Evolutionary conservation across 106 monocot species (phyloP), one percentile per base, ranked within the genome.

Genomic region (Amphibolis antarctica): DNA sequence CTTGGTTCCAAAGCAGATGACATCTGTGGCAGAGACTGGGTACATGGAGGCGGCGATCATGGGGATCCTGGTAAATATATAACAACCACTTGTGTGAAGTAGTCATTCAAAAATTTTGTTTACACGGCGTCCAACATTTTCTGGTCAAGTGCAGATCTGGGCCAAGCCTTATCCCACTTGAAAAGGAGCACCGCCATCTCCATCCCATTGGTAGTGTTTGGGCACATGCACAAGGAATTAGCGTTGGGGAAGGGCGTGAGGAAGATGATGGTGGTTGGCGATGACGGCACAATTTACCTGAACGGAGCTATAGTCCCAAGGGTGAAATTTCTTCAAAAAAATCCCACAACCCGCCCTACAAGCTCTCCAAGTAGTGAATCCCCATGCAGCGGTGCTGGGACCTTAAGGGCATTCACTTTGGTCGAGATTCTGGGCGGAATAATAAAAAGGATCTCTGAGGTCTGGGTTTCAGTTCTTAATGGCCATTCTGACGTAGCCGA

Each of bases 21-120:
- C 63, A 96, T 89, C 10, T 96, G 89, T 61, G 94, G 94, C 45
- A 77, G 55, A 74, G 94, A 94, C 78, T 94, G 94, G 94, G 68
- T 83, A 52, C 57, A 46, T 53, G 80, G 65, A 42, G 94, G 86
- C 28, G 94, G 94, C 26, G 89, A 94, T 66, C 83, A 94, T 76
- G 94, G 94, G 1, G 94, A 94, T 76, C 75, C 83, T 76, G 89
- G 94, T 94, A 71, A 43, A 26, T 53, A 52, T 46, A 12, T 46
- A 25, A 31, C n/a, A n/a, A n/a, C n/a, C n/a, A n/a, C 18, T 22
- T 9, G 15, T 44, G 1, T 31, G 12, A 20, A 0, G 1, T 27
- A 6, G 20, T 63, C 5, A 14, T 12, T 12, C 28, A 12, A 21
- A 14, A 18, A 18, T 58, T 22, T 25, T 6, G 10, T 60, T 42